Conservation (phyloP, 2,329 filamentous ascomycete species). For the Chrysoporthe deuterocubensis region DNA sequence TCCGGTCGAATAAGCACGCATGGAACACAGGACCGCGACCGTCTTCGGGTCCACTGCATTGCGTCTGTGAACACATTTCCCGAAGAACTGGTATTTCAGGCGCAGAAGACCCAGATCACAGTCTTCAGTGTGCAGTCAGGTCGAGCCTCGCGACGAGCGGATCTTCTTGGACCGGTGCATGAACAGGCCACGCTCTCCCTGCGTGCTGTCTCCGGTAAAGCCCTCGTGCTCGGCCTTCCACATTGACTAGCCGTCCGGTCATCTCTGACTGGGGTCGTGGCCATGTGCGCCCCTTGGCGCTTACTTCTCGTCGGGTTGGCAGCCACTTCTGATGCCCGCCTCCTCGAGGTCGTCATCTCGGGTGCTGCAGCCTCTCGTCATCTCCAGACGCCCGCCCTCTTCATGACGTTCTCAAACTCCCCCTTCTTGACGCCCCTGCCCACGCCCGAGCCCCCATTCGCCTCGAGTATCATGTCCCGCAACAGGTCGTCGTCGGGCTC, state of each 20-base stretch:
- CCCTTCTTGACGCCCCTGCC: constrained; percentile 72
- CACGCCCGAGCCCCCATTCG: constrained; percentile 78
- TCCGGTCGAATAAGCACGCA: no score
- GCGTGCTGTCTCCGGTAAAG: not conserved
- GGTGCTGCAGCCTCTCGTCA: constrained; percentile 58
- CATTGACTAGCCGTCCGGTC: not conserved
- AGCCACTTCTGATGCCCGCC: no score
- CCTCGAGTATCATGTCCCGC: constrained; percentile 93
- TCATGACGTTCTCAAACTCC: constrained; percentile 88
- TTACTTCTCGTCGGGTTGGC: not conserved
- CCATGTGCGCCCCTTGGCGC: not conserved
- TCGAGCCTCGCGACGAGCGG: not conserved
- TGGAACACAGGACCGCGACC: no score
- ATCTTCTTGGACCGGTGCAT: not conserved
- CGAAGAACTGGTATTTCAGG: not conserved
- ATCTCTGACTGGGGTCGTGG: not conserved
- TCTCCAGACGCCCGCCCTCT: constrained; percentile 84
- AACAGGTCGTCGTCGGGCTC: constrained; percentile 82
- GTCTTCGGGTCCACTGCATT: not conserved
- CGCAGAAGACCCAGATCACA: not conserved
- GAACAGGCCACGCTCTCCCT: not conserved
- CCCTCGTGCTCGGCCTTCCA: not conserved
- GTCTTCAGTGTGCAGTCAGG: not conserved
- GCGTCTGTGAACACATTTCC: not conserved
- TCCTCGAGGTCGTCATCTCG: not conserved